Base-by-base conservation (phyloP, 768 basidiomycete species). In the Suillus placidus region DNA sequence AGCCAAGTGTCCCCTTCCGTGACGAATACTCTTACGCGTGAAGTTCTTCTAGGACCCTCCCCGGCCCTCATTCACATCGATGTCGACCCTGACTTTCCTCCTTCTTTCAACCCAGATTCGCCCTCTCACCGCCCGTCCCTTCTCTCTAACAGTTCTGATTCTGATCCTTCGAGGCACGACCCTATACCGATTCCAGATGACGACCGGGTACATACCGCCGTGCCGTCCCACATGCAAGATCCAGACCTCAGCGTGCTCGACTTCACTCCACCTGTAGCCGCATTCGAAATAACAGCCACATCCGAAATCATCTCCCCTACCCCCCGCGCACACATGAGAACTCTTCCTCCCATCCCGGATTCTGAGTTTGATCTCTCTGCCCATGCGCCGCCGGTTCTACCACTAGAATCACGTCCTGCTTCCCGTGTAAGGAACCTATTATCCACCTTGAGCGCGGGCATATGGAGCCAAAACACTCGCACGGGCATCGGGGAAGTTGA, bases 61-160 rank as follows among this genome's bases (percentile, higher is more conserved):
- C 77, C 76, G 20, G 55, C 72, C 10, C 60, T 77, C 49, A 71
- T 78, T 68, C 70, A 77, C 61, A 67, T 68, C 45, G 62, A 67
- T 37, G 38, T 42, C 10, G 26, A 42, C 26, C 57, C 54, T 34
- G 54, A 10, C 4, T 3, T 20, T 32, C 18, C 40, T 61, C 14
- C 38, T 63, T 52, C 66, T 26, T 34, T 10, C 38, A 23, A 60
- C 38, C 10, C 16, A 60, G 26, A 60, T 10, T 1, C 40, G 3
- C 12, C 30, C 26, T 60, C 58, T 42, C 40, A 13, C 3, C 40
- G 18, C 40, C 9, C 58, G 12, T 20, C 58, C 30, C 40, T 42
- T 18, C 58, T 60, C 5, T 60, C 57, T 32, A 32, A 42, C 18
- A 26, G 6, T 13, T 30, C 40, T 23, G 26, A n/a, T 20, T 20